These are phyloP conservation scores for Piper betle DNA, from an alignment of 164 flowering plant species.

Conservation along the genomic window DNA sequence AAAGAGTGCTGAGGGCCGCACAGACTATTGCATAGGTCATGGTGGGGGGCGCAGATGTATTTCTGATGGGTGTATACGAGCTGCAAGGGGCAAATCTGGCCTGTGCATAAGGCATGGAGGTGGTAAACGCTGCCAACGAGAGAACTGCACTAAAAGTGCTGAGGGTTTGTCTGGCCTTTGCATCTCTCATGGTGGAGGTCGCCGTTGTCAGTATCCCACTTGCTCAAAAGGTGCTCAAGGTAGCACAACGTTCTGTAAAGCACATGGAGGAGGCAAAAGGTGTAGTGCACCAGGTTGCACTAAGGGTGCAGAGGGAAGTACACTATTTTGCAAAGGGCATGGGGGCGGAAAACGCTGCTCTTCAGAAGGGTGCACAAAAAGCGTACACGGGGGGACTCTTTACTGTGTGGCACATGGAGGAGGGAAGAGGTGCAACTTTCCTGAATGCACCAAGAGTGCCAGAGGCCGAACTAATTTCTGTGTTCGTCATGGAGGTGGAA, in stretches of 20 bases:
- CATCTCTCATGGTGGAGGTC: conserved; percentile 95
- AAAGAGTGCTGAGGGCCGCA: conserved; percentile 95
- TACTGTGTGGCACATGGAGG: conserved; percentile 94
- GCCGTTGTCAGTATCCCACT: conserved; percentile 54
- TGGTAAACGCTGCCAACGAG: conserved; percentile 82
- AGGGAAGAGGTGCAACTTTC: conserved; percentile 80
- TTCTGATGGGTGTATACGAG: conserved; percentile 64
- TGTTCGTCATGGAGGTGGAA: conserved; percentile 96
- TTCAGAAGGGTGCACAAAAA: conserved; percentile 70
- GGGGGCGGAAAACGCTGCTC: conserved; percentile 95
- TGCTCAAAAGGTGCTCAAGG: conserved; percentile 96
- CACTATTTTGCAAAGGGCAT: conserved; percentile 83
- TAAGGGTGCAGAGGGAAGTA: conserved; percentile 96
- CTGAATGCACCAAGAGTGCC: conserved; percentile 88
- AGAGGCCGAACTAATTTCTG: conserved; percentile 80
- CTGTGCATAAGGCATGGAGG: conserved; percentile 93
- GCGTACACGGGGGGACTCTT: conserved; percentile 85
- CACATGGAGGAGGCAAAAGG: conserved; percentile 90
- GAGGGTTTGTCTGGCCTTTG: conserved; percentile 96
- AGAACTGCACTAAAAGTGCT: conserved; percentile 82
- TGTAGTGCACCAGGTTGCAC: conserved; percentile 66
- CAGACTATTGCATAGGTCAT: conserved; percentile 87
- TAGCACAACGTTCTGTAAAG: conserved; percentile 87
- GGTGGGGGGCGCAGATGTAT: conserved; percentile 94
- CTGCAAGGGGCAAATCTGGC: conserved; percentile 89